phyloP scores from a whole-genome alignment of 1,284 basidiomycete genomes.

The Apiotrichum montevideense region DNA sequence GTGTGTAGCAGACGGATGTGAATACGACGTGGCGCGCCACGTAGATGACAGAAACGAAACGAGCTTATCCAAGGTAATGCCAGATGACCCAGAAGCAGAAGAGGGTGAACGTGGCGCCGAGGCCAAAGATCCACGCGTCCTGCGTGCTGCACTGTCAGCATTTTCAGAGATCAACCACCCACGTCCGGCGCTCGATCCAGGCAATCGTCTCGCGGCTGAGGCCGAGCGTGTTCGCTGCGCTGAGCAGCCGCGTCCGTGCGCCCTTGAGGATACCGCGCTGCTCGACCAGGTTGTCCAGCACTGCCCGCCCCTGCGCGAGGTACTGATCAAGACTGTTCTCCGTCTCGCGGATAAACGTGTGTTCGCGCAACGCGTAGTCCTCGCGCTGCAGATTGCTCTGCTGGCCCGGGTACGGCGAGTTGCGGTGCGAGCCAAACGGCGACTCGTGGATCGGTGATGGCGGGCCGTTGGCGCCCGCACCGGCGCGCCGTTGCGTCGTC shows the following conservation, averaged over 20 bases:
- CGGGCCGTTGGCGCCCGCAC: constrained; percentile 50
- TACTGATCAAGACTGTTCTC: constrained; percentile 78
- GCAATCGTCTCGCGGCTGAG: constrained; percentile 85
- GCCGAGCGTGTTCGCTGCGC: constrained; percentile 86
- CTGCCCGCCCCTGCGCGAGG: constrained; percentile 79
- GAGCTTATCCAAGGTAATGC: constrained; percentile 70
- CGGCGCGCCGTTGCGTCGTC: constrained; percentile 42
- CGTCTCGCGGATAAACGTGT: constrained; percentile 75
- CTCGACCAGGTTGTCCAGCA: constrained; percentile 80
- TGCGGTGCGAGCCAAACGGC: constrained; percentile 30
- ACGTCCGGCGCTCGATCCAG: constrained; percentile 91
- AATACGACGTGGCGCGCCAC: too few species aligned
- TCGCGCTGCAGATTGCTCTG: constrained; percentile 52
- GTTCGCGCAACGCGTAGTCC: constrained; percentile 72
- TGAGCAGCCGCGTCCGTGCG: constrained; percentile 71
- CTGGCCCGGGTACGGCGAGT: constrained; percentile 44
- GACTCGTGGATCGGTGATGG: constrained; percentile 43
- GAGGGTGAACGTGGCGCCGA: constrained; percentile 76
- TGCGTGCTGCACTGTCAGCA: constrained; percentile 59
- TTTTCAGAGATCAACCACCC: constrained; percentile 22
- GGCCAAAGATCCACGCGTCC: constrained; percentile 85
- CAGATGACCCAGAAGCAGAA: constrained; percentile 85
- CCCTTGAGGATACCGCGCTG: constrained; percentile 88
- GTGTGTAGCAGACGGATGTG: too few species aligned
- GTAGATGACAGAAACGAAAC: too few species aligned